These are phyloP conservation scores for Salix viminalis DNA, from an alignment of 345 rosid species.

Conservation along the genomic window DNA sequence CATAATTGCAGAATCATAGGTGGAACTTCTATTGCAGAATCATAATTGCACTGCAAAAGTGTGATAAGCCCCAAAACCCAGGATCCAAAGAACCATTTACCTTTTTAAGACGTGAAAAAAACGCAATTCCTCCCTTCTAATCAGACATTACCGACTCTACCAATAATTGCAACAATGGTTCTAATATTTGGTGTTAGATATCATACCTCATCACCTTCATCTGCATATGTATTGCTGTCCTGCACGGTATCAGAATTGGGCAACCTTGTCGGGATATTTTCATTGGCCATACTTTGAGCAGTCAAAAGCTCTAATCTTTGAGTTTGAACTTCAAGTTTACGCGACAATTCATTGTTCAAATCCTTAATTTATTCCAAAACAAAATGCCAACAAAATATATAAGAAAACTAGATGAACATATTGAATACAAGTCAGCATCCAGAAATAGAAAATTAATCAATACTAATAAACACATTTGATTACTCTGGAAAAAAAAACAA, in stretches of 20 bases:
- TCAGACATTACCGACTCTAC: not conserved
- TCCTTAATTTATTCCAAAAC: slow-evolving; percentile 46
- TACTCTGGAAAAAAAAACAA: too few species aligned
- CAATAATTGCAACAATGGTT: not conserved
- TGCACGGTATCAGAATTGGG: slow-evolving; percentile 42
- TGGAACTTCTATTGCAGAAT: too few species aligned
- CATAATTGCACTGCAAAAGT: not conserved
- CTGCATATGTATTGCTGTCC: slow-evolving; percentile 70
- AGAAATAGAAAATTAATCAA: not conserved
- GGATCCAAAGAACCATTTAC: not conserved
- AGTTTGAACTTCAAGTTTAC: slow-evolving; percentile 85
- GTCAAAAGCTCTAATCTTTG: slow-evolving; percentile 92
- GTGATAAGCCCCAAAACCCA: not conserved
- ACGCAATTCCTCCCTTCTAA: not conserved
- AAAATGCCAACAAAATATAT: not conserved
- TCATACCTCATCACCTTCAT: slow-evolving; percentile 97
- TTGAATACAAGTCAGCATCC: not conserved
- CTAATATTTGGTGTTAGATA: not conserved
- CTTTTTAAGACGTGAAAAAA: not conserved
- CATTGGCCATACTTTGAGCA: slow-evolving; percentile 67
- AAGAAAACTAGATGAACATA: not conserved
- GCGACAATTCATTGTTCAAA: slow-evolving; percentile 72
- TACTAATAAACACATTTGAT: not conserved
- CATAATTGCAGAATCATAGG: too few species aligned
- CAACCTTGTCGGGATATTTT: slow-evolving; percentile 43